phyloP scores from a whole-genome alignment of 345 rosid species.

The Eucalyptus tenuipes region DNA sequence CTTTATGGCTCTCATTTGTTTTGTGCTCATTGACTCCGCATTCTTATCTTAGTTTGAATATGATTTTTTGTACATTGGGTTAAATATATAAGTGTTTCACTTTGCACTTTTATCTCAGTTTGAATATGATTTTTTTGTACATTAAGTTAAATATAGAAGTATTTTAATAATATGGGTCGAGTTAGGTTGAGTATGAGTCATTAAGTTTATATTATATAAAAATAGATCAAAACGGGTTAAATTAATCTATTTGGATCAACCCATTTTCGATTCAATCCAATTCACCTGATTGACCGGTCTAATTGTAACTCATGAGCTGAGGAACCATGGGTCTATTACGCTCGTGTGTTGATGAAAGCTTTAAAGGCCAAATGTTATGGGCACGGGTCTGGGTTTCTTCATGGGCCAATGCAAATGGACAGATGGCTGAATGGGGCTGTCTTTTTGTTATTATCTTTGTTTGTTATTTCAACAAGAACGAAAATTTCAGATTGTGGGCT shows the following conservation, averaged over 20 bases:
- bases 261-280: neutral
- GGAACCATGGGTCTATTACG: neutral
- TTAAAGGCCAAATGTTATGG: neutral
- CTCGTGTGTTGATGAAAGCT: neutral
- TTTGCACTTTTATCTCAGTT: too few species aligned
- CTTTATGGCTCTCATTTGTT: neutral
- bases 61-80: too few species aligned
- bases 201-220: too few species aligned
- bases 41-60: neutral
- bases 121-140: too few species aligned
- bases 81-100: too few species aligned
- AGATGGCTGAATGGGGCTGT: neutral
- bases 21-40: fast-evolving
- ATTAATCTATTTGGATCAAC: fast-evolving
- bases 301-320: neutral
- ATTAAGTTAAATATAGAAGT: too few species aligned
- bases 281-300: neutral
- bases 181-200: fast-evolving
- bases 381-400: neutral
- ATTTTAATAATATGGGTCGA: too few species aligned
- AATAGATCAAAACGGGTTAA: fast-evolving
- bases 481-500: neutral
- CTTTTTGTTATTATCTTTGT: too few species aligned
- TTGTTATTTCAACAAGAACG: neutral
- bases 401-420: neutral